These are phyloP conservation scores for Pochonia chlamydosporia DNA, from an alignment of 2,329 filamentous ascomycete genomes.

Conservation along the genomic window DNA sequence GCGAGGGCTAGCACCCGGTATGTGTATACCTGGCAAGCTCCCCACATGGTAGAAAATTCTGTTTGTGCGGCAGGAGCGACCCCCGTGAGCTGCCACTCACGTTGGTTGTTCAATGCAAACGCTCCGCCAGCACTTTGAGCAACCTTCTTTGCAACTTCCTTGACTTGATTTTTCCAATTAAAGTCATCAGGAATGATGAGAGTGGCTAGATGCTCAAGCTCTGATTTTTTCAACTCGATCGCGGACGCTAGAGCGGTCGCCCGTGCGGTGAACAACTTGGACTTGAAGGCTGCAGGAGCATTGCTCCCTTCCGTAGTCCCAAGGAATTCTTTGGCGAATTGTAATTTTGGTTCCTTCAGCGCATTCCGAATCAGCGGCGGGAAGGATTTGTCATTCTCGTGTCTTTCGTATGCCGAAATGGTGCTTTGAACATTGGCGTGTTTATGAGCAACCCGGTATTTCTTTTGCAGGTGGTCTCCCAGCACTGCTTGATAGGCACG, in stretches of 20 bases:
- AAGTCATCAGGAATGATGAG: neutral
- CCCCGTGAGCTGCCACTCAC: too few relatives aligned
- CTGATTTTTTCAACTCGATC: neutral
- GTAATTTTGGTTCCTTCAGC: neutral
- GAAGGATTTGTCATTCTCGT: neutral
- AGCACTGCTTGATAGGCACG: neutral
- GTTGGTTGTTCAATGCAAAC: neutral
- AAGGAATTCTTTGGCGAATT: neutral
- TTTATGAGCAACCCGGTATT: neutral
- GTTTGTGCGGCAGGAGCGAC: too few relatives aligned
- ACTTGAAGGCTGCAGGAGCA: neutral
- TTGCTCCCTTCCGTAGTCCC: neutral
- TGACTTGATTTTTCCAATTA: neutral
- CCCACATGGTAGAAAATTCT: too few relatives aligned
- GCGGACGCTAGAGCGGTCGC: neutral
- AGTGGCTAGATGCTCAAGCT: neutral
- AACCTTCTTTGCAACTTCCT: too few relatives aligned
- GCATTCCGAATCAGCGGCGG: neutral
- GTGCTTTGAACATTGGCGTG: neutral
- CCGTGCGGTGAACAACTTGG: too few relatives aligned
- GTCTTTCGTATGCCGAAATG: neutral
- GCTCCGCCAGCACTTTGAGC: neutral
- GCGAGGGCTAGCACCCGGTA: neutral
- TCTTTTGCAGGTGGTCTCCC: neutral
- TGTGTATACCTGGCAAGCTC: too few relatives aligned